phyloP scores from a whole-genome alignment of 495 filamentous ascomycete species.

The Penicillium silybi region DNA sequence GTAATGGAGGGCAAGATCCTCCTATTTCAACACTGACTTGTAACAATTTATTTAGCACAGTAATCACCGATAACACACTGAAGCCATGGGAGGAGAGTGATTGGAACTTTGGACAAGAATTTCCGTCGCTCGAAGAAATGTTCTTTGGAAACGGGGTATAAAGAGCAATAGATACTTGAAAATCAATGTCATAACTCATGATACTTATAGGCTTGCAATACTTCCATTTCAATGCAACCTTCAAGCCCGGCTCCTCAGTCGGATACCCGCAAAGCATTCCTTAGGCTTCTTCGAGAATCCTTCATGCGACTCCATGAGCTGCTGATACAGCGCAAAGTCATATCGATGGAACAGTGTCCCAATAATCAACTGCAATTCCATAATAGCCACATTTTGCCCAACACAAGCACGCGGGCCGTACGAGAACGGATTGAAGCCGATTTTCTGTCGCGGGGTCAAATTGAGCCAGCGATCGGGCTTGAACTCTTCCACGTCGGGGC shows the following conservation, averaged over 20 bases:
- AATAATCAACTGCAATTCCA: constrained; percentile 76
- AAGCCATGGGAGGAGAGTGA: constrained; percentile 6
- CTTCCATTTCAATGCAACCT: no score
- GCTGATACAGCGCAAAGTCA: constrained; percentile 60
- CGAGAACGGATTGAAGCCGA: constrained; percentile 71
- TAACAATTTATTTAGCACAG: not conserved
- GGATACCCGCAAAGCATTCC: constrained; percentile 61
- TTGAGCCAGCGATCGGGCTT: constrained; percentile 69
- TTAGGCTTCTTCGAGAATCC: constrained; percentile 80
- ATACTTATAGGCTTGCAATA: not conserved
- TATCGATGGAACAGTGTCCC: constrained; percentile 64
- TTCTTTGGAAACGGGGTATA: constrained; percentile 10
- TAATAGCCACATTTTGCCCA: constrained; percentile 74
- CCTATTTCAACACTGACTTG: not conserved
- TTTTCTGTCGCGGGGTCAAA: constrained; percentile 57
- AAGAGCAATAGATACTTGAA: not conserved
- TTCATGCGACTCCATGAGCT: constrained; percentile 62
- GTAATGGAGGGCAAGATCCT: not conserved
- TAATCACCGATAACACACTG: not conserved
- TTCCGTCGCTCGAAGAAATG: constrained; percentile 19
- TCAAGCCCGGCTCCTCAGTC: constrained; percentile 26
- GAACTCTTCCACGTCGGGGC: constrained; percentile 62
- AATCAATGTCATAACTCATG: not conserved
- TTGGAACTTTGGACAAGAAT: constrained; percentile 11
- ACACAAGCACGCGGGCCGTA: constrained; percentile 72